Base-by-base conservation (phyloP, 257 asterid genomes). In the Nicotiana undulata region DNA sequence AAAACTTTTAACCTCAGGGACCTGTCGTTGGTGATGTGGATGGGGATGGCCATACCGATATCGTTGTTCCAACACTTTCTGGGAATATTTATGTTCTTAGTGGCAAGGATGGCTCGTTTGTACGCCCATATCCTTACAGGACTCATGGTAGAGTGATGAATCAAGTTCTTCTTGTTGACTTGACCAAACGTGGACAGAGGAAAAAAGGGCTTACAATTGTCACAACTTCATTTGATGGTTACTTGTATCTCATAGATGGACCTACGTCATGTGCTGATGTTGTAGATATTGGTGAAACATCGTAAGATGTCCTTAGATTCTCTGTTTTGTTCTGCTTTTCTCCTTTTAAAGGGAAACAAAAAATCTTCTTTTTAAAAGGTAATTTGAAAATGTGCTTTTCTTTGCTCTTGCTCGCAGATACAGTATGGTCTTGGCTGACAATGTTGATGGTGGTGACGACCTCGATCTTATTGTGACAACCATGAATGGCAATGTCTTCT, bases 361-460 rank as follows among this genome's bases (percentile, higher is more conserved):
- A 40, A 13, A 44, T 70, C 46, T 68, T 77, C 11, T 7, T 66
- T n/a, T n/a, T 74, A 8, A 75, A 26, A 58, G 63, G 16, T 60
- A 53, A 31, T 16, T 49, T 81, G 60, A 32, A 59, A 37, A 63
- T 75, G 29, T 75, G 4, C 9, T 60, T 75, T 40, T 13, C 82
- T 83, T 81, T 76, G 77, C 75, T 32, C 59, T 82, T 77, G 80
- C 83, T 77, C 79, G 83, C 94, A 96, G 99, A 79, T 96, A 96
- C 89, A 96, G 99, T 93, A 96, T 94, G 98, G 97, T 93, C 82
- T 86, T 96, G 88, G 99, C 99, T 60, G 98, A 96, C 85, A 96
- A 96, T 84, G 92, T 94, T 18, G 99, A 96, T 75, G 99, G 99
- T 49, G 99, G 99, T 81, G 99, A 96, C 81, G 99, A 96, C 88